phyloP scores from a whole-genome alignment of 1,139 yeast genomes.

The Yamadazyma siamensis region DNA sequence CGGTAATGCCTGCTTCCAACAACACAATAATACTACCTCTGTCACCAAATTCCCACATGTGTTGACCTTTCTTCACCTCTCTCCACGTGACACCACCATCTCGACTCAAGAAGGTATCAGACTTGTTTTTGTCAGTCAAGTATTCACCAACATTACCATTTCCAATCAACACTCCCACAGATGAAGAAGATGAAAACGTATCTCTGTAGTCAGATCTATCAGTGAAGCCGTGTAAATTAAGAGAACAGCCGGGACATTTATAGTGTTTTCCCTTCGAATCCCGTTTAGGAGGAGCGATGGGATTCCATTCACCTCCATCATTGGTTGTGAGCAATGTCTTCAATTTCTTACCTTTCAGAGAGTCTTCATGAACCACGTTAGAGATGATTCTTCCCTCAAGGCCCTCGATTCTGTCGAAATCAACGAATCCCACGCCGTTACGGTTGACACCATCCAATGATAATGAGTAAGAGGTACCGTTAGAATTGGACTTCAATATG shows the following conservation, averaged over 20 bases:
- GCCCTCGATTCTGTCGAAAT: constrained; percentile 80
- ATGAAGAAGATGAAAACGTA: constrained; percentile 83
- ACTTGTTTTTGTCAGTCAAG: constrained; percentile 46
- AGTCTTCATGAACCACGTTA: constrained; percentile 57
- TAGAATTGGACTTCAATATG: constrained; percentile 86
- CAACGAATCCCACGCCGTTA: constrained; percentile 71
- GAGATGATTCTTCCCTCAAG: constrained; percentile 84
- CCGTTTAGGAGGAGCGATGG: constrained; percentile 59
- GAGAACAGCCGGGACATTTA: constrained; percentile 66
- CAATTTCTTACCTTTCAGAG: constrained; percentile 28
- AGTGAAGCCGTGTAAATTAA: constrained; percentile 88
- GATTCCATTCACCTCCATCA: constrained; percentile 90
- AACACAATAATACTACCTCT: constrained; percentile 83
- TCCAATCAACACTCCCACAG: constrained; percentile 81
- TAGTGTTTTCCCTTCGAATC: constrained; percentile 60
- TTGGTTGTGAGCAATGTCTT: constrained; percentile 78
- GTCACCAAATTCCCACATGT: constrained; percentile 96
- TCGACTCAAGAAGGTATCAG: constrained; percentile 69
- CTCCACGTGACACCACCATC: constrained; percentile 94
- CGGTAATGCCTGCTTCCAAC: constrained; percentile 58
- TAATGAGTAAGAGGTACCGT: constrained; percentile 87
- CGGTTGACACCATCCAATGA: constrained; percentile 76
- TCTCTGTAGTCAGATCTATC: constrained; percentile 83
- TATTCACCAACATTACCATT: constrained; percentile 84
- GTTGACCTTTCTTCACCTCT: constrained; percentile 68